Evolutionary conservation across 352 stramenopile species (phyloP).

Genomic region (Phytophthora melonis): DNA sequence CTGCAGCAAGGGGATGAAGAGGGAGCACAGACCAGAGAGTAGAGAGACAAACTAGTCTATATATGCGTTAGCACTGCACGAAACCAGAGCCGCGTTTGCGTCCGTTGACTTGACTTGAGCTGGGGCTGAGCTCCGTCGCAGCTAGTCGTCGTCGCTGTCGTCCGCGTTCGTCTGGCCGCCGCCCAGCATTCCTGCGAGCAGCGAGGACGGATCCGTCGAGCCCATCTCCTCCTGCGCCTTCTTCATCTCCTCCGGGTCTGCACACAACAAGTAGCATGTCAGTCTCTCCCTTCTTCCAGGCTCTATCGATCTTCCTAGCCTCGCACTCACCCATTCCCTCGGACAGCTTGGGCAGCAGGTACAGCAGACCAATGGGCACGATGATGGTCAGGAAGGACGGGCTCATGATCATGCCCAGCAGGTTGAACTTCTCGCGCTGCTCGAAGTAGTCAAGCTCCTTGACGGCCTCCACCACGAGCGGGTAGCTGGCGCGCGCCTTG

Average conservation of each 20-base stretch:
- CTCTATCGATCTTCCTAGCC: neutral
- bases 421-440: conserved; percentile 84
- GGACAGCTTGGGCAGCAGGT: conserved; percentile 83
- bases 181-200: conserved; percentile 82
- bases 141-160: conserved; percentile 80
- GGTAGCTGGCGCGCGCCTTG: conserved; percentile 69
- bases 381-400: conserved; percentile 86
- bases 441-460: conserved; percentile 86
- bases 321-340: conserved; percentile 72
- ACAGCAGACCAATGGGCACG: conserved; percentile 79
- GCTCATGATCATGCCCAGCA: conserved; percentile 79
- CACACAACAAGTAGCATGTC: conserved; percentile 6
- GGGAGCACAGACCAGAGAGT: neutral
- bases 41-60: conserved; percentile 33
- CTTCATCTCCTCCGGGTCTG: conserved; percentile 89
- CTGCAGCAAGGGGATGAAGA: neutral
- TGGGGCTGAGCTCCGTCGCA: neutral
- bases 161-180: conserved; percentile 63
- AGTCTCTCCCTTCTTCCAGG: conserved; percentile 1
- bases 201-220: conserved; percentile 67
- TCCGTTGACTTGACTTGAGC: neutral
- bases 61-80: conserved; percentile 19
- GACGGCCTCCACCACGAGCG: conserved; percentile 68
- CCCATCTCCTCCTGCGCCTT: conserved; percentile 88
- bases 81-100: conserved; percentile 1